These are phyloP conservation scores for Adansonia grandidieri DNA, from an alignment of 441 rosid species.

Conservation along the genomic window DNA sequence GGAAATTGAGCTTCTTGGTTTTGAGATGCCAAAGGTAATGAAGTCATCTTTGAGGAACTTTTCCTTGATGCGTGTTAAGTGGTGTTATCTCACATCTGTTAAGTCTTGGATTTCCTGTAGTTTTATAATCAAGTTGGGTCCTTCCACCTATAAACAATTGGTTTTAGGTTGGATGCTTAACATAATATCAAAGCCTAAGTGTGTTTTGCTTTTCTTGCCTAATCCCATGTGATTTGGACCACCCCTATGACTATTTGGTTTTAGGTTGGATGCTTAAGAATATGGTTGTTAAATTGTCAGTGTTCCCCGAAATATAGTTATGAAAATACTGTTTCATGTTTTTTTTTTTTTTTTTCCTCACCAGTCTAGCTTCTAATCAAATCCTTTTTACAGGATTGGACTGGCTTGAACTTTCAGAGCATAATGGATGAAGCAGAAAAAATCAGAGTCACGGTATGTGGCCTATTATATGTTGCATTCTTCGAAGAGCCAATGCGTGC, in stretches of 20 bases:
- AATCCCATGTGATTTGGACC: neutral
- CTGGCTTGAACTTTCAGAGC: constrained; percentile 82
- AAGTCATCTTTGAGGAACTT: neutral
- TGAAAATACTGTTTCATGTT: neutral
- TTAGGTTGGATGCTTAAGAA: constrained; percentile 5
- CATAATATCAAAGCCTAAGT: neutral
- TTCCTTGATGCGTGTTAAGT: neutral
- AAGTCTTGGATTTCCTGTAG: neutral
- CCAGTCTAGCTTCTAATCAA: constrained; percentile 1
- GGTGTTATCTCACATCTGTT: neutral
- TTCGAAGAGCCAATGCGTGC: neutral
- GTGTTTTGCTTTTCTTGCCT: neutral
- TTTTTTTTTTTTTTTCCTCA: neutral
- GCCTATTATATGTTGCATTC: neutral
- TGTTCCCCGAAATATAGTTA: neutral
- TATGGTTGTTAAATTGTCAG: neutral
- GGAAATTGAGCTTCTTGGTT: constrained; percentile 98
- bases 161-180: constrained; percentile 11
- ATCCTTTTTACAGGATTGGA: constrained; percentile 82
- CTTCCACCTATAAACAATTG: neutral
- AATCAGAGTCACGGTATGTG: constrained; percentile 79
- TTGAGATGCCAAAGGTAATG: constrained; percentile 92
- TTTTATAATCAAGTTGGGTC: neutral
- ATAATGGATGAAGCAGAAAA: constrained; percentile 96
- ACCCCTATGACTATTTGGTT: neutral